Evolutionary conservation across 2,329 filamentous ascomycete species (phyloP).

Genomic region (Fonsecaea monophora): DNA sequence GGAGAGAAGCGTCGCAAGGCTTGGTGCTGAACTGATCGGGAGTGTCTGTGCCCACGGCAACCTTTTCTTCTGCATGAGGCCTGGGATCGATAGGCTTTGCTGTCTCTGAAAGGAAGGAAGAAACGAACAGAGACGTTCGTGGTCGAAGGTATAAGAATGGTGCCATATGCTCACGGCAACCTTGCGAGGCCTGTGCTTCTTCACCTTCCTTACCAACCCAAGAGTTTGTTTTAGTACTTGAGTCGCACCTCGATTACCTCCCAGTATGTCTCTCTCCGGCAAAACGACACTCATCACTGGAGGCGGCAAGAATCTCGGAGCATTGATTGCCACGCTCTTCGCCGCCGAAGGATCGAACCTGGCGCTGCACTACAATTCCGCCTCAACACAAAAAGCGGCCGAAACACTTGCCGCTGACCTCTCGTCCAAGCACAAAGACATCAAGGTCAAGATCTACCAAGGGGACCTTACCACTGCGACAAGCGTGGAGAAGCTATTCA

Average conservation of each 20-base stretch:
- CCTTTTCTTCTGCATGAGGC: background rate
- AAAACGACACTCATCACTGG: constrained; percentile 54
- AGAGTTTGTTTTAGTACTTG: background rate
- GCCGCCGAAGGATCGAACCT: constrained; percentile 47
- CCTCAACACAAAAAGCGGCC: constrained; percentile 48
- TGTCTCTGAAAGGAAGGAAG: background rate
- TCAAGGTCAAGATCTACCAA: constrained; percentile 52
- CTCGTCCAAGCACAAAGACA: constrained; percentile 43
- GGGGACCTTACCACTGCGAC: constrained; percentile 52
- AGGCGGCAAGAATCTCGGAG: constrained; percentile 54
- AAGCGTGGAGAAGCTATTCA: constrained; percentile 52
- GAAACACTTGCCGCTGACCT: constrained; percentile 49
- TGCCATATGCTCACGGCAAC: background rate
- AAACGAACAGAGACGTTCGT: background rate
- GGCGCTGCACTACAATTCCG: constrained; percentile 53
- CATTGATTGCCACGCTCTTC: constrained; percentile 47
- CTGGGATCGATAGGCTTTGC: background rate
- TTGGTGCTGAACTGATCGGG: background rate
- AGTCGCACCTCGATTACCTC: background rate
- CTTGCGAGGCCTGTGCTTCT: background rate
- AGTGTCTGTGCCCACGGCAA: background rate
- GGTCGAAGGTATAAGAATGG: background rate
- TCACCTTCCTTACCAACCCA: background rate
- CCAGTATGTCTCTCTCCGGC: constrained; percentile 46
- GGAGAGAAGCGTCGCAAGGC: background rate